Evolutionary conservation across 2,329 filamentous ascomycete genomes (phyloP).

Genomic region (Cladosporium velox): DNA sequence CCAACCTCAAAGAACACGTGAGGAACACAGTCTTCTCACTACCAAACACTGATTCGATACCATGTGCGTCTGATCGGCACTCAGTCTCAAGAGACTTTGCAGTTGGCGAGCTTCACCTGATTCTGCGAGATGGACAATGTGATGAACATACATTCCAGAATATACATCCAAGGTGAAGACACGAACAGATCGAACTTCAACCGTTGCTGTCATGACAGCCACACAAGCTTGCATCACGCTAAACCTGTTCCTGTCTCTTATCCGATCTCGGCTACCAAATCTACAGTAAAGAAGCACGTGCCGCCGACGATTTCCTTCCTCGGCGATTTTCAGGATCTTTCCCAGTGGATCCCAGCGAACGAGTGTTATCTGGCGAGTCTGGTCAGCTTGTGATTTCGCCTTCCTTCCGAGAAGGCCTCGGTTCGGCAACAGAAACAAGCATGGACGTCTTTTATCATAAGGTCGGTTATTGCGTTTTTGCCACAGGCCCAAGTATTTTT

Average conservation of each 20-base stretch:
- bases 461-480: background rate
- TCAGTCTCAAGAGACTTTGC: background rate
- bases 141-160: background rate
- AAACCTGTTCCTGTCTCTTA: conserved; percentile 22
- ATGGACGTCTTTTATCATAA: background rate
- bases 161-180: background rate
- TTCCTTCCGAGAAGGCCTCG: conserved; percentile 11
- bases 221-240: conserved; percentile 15
- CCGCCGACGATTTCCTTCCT: conserved; percentile 13
- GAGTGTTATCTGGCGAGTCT: background rate
- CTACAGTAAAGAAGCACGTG: background rate
- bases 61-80: background rate
- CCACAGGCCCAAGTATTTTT: conserved; percentile 18
- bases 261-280: conserved; percentile 11
- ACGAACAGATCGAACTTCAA: background rate
- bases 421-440: conserved; percentile 15
- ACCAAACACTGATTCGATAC: background rate
- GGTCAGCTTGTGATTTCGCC: conserved; percentile 9
- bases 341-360: conserved; percentile 3
- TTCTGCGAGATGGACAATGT: background rate
- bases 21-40: background rate
- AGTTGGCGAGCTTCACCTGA: background rate
- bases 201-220: background rate
- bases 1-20: background rate
- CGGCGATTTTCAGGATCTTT: background rate